These are phyloP conservation scores for Fragilaria radians DNA, from an alignment of 108 stramenopile genomes.

Conservation along the genomic window DNA sequence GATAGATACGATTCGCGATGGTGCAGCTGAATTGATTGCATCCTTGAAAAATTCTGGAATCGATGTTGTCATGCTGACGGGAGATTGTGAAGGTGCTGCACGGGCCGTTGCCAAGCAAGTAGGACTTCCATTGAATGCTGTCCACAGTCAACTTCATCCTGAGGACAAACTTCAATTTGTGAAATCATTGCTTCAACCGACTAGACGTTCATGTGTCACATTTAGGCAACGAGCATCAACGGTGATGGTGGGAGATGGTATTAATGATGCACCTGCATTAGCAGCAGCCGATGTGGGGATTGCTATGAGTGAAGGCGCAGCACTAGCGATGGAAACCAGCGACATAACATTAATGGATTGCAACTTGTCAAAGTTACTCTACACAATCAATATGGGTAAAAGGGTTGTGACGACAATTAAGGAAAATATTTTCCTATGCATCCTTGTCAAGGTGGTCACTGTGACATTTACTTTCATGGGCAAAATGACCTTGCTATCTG, in stretches of 20 bases:
- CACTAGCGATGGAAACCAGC: constrained; percentile 91
- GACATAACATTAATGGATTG: constrained; percentile 80
- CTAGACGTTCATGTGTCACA: constrained; percentile 1
- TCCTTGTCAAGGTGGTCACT: constrained; percentile 50
- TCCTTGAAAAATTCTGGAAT: constrained; percentile 45
- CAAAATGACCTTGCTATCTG: constrained; percentile 45
- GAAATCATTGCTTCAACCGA: constrained; percentile 37
- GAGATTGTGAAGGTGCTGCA: constrained; percentile 92
- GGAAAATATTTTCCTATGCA: constrained; percentile 60
- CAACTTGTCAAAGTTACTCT: constrained; percentile 51
- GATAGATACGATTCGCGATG: constrained; percentile 62
- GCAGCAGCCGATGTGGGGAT: constrained; percentile 92
- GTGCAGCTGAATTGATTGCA: constrained; percentile 50
- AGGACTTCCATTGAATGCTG: constrained; percentile 44
- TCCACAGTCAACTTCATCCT: constrained; percentile 63
- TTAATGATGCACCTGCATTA: constrained; percentile 95
- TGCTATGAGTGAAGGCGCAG: constrained; percentile 96
- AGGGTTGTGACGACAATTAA: constrained; percentile 54
- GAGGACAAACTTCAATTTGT: constrained; percentile 80
- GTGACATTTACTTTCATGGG: constrained; percentile 58
- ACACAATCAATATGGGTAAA: constrained; percentile 47
- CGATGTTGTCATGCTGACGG: constrained; percentile 95
- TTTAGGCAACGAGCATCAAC: constrained; percentile 10
- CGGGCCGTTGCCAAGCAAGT: constrained; percentile 73
- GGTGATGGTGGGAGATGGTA: constrained; percentile 86